Base-by-base conservation (phyloP, 2,329 filamentous ascomycete genomes). In the Xylariaceae sp. region DNA sequence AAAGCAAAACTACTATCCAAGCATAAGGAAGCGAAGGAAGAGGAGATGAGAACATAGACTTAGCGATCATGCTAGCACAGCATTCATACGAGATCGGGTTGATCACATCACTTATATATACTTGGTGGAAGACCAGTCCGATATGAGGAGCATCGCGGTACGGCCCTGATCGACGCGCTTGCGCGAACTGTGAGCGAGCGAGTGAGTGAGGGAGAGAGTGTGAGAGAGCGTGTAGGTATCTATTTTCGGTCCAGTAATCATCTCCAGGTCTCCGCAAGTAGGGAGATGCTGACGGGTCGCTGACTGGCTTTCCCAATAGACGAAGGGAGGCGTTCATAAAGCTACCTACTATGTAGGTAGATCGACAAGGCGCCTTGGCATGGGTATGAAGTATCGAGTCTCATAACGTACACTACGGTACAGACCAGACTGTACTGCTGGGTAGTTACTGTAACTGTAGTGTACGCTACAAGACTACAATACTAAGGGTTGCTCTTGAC, bases 61-160 rank as follows among this genome's bases (percentile, higher is more conserved):
- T 34, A 34, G n/a, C 53, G 51, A 37, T 50, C 26, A 35, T 44
- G 42, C 47, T n/a, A 37, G 40, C 37, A 30, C 6, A 49, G 12
- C 19, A 52, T 32, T 29, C 26, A 9, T 2, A 41, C 35, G 45
- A 29, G 34, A 32, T 30, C 29, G 53, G 54, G 56, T 45, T 37
- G 50, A 52, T 49, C 47, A 11, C 30, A 35, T 45, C 42, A 50
- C 54, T 62, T 62, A 59, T 62, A 62, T 60, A 57, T 3, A 37
- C 19, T 19, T 19, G 19, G 19, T 19, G 19, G 19, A 19, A 19
- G 19, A 19, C 19, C 19, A 19, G 19, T 19, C 19, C 19, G 19
- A 19, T 19, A 19, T 19, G 19, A 19, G 19, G 19, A 19, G 19
- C 19, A 19, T 19, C 19, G 1, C 19, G 19, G 19, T 19, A 19